phyloP scores from a whole-genome alignment of 1,284 basidiomycete species.

The Ustilago nuda region DNA sequence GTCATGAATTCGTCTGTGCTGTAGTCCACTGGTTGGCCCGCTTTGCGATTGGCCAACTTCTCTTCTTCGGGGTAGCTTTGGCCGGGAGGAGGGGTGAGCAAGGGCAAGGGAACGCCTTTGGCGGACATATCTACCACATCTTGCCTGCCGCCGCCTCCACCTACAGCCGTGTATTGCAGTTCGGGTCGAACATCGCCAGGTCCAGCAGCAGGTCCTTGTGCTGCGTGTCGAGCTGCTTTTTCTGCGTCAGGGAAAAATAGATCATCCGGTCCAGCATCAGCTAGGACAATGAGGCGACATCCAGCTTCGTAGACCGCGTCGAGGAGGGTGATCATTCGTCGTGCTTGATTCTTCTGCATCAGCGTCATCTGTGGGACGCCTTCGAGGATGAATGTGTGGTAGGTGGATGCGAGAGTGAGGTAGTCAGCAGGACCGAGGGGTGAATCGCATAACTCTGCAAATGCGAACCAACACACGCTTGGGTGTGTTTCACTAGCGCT shows the following conservation, averaged over 20 bases:
- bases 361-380: conserved; percentile 75
- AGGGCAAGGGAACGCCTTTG: conserved; percentile 39
- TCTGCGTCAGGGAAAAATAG: conserved; percentile 75
- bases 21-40: conserved; percentile 25
- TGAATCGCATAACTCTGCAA: conserved; percentile 76
- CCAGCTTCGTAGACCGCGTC: conserved; percentile 75
- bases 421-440: conserved; percentile 80
- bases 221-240: conserved; percentile 33
- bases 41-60: conserved; percentile 15
- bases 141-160: conserved; percentile 9
- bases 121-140: conserved; percentile 57
- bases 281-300: conserved; percentile 70
- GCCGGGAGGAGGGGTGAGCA: conserved; percentile 37
- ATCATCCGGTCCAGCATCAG: conserved; percentile 73
- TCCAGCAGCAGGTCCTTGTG: conserved; percentile 43
- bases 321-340: conserved; percentile 78
- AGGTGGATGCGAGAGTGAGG: conserved; percentile 75
- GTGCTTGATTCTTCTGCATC: conserved; percentile 77
- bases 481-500: conserved; percentile 43
- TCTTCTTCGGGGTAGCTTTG: conserved; percentile 46
- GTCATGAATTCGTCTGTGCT: conserved; percentile 47
- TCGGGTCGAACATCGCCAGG: conserved; percentile 38
- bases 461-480: conserved; percentile 74
- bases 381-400: conserved; percentile 75
- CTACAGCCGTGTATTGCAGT: conserved; percentile 9